Evolutionary conservation across 2,329 filamentous ascomycete genomes (phyloP), one percentile per base, ranked within the genome.

Genomic region (Juglanconis sp.): DNA sequence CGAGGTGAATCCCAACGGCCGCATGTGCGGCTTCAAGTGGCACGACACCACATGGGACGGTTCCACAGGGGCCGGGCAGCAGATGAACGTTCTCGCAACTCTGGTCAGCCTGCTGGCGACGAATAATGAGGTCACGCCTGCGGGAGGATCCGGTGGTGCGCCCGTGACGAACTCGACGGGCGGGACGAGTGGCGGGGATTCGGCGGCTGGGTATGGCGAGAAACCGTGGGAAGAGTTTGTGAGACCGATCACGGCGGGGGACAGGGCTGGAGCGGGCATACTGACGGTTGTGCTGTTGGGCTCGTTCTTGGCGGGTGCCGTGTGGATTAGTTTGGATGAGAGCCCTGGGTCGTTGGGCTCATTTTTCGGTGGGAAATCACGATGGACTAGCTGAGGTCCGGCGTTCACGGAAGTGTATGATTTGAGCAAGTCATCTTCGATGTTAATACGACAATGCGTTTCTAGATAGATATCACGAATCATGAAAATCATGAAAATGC

Each of bases 1-100:
- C 63, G 9, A 7, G 7, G 31, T 48, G 6, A 81, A 77, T n/a
- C 10, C 9, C 30, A 73, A 76, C 57, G 71, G 76, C 7, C 75
- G 77, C 54, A 72, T 76, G 48, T 82, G 81, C 62, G 81, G 82
- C 8, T 76, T 79, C 24, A 72, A 71, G 58, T 83, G 80, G 80
- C 76, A 74, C 47, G 61, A 68, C 4, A 71, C 66, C 0, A 66
- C 64, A 2, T 61, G 74, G 77, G 59, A 74, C 73, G 67, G 80
- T 76, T 62, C 74, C 54, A 76, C 69, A 15, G 73, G 77, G 35
- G 78, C 82, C 50, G 81, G 79, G 11, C 76, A 81, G 63, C 74
- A 81, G 64, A 74, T 81, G 65, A 76, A 72, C 55, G 78, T 76
- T 0, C 70, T 80, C 36, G 73, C 76, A 46, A 70, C 79, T 11